phyloP scores from a whole-genome alignment of 2,329 filamentous ascomycete genomes.

The Xylariaceae sp. region DNA sequence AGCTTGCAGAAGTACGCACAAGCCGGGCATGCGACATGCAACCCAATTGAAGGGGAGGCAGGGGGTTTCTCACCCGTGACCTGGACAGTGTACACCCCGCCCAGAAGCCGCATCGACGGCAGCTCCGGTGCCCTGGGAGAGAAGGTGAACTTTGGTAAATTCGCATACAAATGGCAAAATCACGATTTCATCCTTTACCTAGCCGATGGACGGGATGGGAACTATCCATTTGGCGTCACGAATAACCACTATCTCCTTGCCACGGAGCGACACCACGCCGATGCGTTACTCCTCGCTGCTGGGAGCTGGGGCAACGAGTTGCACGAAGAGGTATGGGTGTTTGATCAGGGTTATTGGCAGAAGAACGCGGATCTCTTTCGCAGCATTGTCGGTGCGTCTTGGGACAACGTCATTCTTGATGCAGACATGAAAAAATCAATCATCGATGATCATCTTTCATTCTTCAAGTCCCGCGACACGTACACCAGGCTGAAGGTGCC shows the following conservation, averaged over 20 bases:
- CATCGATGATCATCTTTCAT: conserved; percentile 59
- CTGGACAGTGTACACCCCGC: conserved; percentile 39
- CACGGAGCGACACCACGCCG: conserved; percentile 30
- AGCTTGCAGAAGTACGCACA: conserved; percentile 41
- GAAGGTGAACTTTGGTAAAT: conserved; percentile 37
- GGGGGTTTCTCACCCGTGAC: conserved; percentile 30
- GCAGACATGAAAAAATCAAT: conserved; percentile 60
- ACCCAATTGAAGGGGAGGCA: conserved; percentile 27
- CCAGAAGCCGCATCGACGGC: conserved; percentile 39
- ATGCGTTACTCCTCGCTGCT: conserved; percentile 53
- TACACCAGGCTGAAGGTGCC: conserved; percentile 61
- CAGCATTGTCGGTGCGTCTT: conserved; percentile 51
- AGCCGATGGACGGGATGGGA: conserved; percentile 39
- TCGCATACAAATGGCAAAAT: conserved; percentile 39
- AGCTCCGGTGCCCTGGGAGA: conserved; percentile 33
- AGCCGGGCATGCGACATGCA: conserved; percentile 37
- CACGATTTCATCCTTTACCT: conserved; percentile 43
- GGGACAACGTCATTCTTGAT: conserved; percentile 66
- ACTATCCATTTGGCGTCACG: conserved; percentile 25
- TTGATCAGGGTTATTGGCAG: conserved; percentile 59
- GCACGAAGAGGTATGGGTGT: conserved; percentile 64
- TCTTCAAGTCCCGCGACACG: conserved; percentile 56
- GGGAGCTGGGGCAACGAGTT: conserved; percentile 53
- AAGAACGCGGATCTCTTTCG: conserved; percentile 59
- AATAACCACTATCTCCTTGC: conserved; percentile 39